A percentile compares a stretch with the other conserved stretches of the same genome.
phyloP scores from a whole-genome alignment of 352 stramenopile species.

The Phytophthora uliginosa region DNA sequence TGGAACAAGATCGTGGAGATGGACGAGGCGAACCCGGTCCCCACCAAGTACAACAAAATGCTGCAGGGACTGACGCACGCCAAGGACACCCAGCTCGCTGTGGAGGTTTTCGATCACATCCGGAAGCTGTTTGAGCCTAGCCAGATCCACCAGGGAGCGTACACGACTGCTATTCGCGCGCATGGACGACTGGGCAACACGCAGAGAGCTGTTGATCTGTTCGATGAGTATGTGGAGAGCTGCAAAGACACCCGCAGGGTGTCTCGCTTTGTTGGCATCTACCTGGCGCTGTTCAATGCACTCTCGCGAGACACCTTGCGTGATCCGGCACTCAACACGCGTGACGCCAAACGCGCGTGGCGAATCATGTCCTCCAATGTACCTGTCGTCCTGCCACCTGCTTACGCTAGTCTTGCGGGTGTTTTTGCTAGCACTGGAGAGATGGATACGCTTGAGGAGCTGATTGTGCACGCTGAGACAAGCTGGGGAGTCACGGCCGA shows the following conservation, averaged over 20 bases:
- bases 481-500: slow-evolving; percentile 43
- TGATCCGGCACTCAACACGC: slow-evolving; percentile 71
- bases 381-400: slow-evolving; percentile 70
- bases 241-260: slow-evolving; percentile 39
- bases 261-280: slow-evolving; percentile 64
- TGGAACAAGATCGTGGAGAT: slow-evolving; percentile 75
- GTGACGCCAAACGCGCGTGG: slow-evolving; percentile 81
- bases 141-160: slow-evolving; percentile 66
- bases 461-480: slow-evolving; percentile 67
- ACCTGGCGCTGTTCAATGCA: slow-evolving; percentile 87
- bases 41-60: slow-evolving; percentile 77
- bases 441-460: slow-evolving; percentile 68
- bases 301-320: slow-evolving; percentile 75
- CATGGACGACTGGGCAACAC: slow-evolving; percentile 77
- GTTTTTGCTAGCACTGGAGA: slow-evolving; percentile 85
- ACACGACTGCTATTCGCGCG: slow-evolving; percentile 74
- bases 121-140: slow-evolving; percentile 48
- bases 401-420: slow-evolving; percentile 85
- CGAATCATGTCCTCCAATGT: slow-evolving; percentile 78
- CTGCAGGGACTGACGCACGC: slow-evolving; percentile 64
- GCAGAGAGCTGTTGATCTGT: slow-evolving; percentile 71
- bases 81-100: slow-evolving; percentile 71
- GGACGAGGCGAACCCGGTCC: slow-evolving; percentile 48
- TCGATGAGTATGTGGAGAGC: slow-evolving; percentile 73
- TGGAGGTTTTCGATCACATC: slow-evolving; percentile 76